A percentile compares a stretch with the other conserved stretches of the same genome.
Evolutionary conservation across 768 basidiomycete species (phyloP).

Genomic region (Macrolepiota dolichaula): DNA sequence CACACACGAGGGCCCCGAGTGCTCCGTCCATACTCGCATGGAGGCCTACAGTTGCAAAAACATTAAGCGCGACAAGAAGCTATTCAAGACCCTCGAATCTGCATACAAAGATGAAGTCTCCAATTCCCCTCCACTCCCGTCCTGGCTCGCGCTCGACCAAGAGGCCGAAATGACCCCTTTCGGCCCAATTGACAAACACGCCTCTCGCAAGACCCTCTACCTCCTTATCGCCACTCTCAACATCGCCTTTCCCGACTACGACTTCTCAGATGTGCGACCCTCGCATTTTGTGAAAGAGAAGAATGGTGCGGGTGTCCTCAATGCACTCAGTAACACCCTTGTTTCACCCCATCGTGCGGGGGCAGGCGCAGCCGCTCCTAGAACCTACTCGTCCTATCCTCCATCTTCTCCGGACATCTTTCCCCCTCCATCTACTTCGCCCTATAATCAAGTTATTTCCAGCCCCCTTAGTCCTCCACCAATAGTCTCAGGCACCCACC

Average conservation of each 20-base stretch:
- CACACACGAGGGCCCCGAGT: conserved; percentile 83
- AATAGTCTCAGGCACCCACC: conserved; percentile 82
- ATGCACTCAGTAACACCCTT: conserved; percentile 81
- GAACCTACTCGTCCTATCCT: conserved; percentile 86
- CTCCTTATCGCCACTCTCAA: conserved; percentile 96
- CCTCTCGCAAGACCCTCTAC: conserved; percentile 89
- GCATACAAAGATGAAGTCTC: conserved; percentile 81
- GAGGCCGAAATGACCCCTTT: conserved; percentile 84
- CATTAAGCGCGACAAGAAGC: conserved; percentile 93
- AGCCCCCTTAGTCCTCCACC: conserved; percentile 72
- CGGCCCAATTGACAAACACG: conserved; percentile 83
- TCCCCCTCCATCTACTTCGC: conserved; percentile 73
- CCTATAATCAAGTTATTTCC: conserved; percentile 49
- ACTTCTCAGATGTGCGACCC: conserved; percentile 90
- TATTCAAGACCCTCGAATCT: conserved; percentile 89
- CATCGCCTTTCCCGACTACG: conserved; percentile 96
- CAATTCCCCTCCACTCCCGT: conserved; percentile 80
- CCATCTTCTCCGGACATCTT: conserved; percentile 70
- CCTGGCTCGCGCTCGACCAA: conserved; percentile 67
- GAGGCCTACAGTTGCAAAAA: conserved; percentile 99
- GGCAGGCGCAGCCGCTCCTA: conserved; percentile 61
- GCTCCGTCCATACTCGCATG: conserved; percentile 86
- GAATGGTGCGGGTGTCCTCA: conserved; percentile 74
- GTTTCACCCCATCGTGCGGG: conserved; percentile 69
- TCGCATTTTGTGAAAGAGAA: conserved; percentile 88